Conservation (phyloP, 2,329 filamentous ascomycete species). For the Lasiodiplodia citricola region DNA sequence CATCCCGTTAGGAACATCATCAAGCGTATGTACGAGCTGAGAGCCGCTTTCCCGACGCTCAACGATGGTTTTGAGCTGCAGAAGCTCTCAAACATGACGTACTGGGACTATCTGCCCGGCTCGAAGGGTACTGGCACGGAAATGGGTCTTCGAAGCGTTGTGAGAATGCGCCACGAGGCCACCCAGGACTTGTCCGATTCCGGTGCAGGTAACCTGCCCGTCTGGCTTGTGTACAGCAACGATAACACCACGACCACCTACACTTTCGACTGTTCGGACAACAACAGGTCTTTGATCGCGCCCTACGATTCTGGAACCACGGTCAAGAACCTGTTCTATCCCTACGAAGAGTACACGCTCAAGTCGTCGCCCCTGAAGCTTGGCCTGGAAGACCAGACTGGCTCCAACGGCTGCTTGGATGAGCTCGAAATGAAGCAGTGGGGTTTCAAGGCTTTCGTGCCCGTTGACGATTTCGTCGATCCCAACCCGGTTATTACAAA, state of each 20-base stretch:
- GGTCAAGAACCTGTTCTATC: conserved; percentile 68
- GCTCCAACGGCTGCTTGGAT: conserved; percentile 63
- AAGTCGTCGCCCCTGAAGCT: conserved; percentile 52
- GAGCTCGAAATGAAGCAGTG: conserved; percentile 60
- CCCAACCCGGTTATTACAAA: conserved; percentile 65
- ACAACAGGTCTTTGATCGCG: conserved; percentile 58
- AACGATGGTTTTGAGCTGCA: conserved; percentile 64
- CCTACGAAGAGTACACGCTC: conserved; percentile 63
- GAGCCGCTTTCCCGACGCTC: conserved; percentile 61
- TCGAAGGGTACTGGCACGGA: conserved; percentile 33
- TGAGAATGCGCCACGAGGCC: conserved; percentile 23
- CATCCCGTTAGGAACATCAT: conserved; percentile 66
- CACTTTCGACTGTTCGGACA: conserved; percentile 61
- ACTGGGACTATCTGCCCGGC: conserved; percentile 33
- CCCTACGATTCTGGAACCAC: conserved; percentile 60
- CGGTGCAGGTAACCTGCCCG: conserved; percentile 51
- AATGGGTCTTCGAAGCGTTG: conserved; percentile 62
- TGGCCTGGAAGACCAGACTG: conserved; percentile 32
- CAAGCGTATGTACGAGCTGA: conserved; percentile 66
- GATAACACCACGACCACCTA: conserved; percentile 57
- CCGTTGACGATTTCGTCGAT: conserved; percentile 54
- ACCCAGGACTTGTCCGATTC: conserved; percentile 55
- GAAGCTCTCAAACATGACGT: conserved; percentile 62
- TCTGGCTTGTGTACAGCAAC: conserved; percentile 62
- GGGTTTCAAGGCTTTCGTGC: conserved; percentile 66